Conservation (phyloP, 2,329 filamentous ascomycete genomes). For the Massarina eburnea region DNA sequence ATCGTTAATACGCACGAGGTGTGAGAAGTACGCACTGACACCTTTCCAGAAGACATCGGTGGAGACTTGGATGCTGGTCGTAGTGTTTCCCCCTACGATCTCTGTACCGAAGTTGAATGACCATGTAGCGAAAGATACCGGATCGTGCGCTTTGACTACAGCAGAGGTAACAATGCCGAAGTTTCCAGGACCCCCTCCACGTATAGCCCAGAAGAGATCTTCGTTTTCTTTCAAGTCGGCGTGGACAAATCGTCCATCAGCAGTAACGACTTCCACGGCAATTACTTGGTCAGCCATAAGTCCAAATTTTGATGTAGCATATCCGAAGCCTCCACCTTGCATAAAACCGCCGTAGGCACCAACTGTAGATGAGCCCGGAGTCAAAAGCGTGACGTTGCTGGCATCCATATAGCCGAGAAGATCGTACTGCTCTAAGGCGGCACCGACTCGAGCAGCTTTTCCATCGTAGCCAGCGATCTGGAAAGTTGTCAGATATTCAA, state of each 20-base stretch:
- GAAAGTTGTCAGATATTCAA: constrained; percentile 24
- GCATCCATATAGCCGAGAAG: constrained; percentile 21
- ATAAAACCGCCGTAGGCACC: constrained; percentile 47
- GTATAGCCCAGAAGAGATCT: constrained; percentile 34
- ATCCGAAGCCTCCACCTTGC: constrained; percentile 55
- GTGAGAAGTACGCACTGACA: constrained; percentile 21
- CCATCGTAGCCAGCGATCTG: constrained; percentile 25
- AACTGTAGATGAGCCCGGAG: constrained; percentile 43
- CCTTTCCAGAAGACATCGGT: constrained; percentile 31
- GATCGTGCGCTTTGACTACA: constrained; percentile 30
- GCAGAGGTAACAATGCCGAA: constrained; percentile 32
- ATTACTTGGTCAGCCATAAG: constrained; percentile 32
- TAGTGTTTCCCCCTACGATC: constrained; percentile 19
- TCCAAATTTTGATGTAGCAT: constrained; percentile 48
- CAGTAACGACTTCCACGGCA: constrained; percentile 25
- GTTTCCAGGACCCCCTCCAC: constrained; percentile 36
- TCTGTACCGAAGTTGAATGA: constrained; percentile 31
- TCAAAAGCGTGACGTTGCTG: constrained; percentile 22
- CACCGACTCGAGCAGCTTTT: constrained; percentile 26
- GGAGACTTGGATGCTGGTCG: constrained; percentile 14
- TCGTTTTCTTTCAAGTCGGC: constrained; percentile 21
- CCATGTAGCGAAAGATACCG: constrained; percentile 23
- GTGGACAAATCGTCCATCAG: constrained; percentile 28
- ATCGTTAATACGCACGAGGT: constrained; percentile 25
- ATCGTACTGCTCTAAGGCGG: constrained; percentile 26